phyloP scores from a whole-genome alignment of 225 moss, liverwort and hornwort genomes.

The Lunularia cruciata region DNA sequence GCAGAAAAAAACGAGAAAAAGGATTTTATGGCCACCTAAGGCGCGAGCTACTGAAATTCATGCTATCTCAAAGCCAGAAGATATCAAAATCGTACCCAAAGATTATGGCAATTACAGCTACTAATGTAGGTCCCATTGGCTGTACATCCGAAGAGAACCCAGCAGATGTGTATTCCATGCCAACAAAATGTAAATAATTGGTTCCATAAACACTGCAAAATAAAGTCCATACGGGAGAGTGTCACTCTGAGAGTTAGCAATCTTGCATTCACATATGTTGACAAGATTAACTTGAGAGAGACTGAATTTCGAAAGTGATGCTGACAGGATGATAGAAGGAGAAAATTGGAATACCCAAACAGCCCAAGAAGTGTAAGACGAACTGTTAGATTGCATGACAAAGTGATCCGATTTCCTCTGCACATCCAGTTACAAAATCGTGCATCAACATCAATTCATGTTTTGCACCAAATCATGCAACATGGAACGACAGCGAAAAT shows the following conservation, averaged over 20 bases:
- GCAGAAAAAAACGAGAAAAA: no score
- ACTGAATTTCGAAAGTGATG: no score
- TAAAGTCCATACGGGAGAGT: neutral
- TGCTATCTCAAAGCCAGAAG: no score
- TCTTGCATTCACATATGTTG: neutral
- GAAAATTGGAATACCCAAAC: constrained; percentile 69
- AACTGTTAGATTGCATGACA: constrained; percentile 52
- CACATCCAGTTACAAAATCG: constrained; percentile 19
- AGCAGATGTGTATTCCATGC: constrained; percentile 57
- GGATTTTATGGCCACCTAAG: no score
- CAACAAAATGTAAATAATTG: constrained; percentile 65
- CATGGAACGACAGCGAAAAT: neutral
- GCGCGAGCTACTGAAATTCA: no score
- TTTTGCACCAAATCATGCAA: no score
- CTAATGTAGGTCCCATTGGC: constrained; percentile 62
- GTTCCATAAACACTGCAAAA: constrained; percentile 72
- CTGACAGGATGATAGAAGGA: no score
- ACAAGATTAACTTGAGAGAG: neutral
- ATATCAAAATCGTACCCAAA: constrained; percentile 47
- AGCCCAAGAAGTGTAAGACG: constrained; percentile 64
- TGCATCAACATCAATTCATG: neutral
- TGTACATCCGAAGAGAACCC: constrained; percentile 59
- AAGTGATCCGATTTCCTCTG: constrained; percentile 55
- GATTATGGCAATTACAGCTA: constrained; percentile 62
- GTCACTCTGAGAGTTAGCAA: no score